Percentiles rank a stretch among this genome's conserved stretches.
phyloP scores from a whole-genome alignment of 371 early-diverging fungal genomes.

The Zychaea mexicana region DNA sequence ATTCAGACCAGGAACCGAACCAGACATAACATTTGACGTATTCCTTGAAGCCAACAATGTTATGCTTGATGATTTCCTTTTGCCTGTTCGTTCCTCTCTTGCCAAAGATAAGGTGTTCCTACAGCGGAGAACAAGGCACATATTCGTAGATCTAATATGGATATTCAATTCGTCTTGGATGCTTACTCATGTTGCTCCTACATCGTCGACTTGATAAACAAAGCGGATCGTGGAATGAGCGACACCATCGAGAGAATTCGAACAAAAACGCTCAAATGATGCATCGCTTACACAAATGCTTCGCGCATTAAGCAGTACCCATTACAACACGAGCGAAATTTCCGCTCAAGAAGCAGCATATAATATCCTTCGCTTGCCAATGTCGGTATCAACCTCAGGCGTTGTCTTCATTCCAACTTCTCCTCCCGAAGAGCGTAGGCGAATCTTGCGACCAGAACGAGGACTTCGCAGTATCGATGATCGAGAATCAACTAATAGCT shows the following conservation, averaged over 20 bases:
- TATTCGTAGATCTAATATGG: not conserved
- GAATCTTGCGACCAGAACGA: not conserved
- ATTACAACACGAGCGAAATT: slow-evolving; percentile 1
- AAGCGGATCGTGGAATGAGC: not conserved
- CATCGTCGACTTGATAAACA: not conserved
- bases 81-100: not conserved
- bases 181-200: not conserved
- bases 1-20: too few species aligned
- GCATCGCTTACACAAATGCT: not conserved
- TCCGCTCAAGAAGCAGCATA: slow-evolving; percentile 3
- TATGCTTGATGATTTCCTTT: not conserved
- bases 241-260: not conserved
- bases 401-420: not conserved
- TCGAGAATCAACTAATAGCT: not conserved
- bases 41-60: not conserved
- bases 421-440: not conserved
- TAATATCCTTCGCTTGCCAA: too few species aligned
- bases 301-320: not conserved
- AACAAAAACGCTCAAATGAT: too few species aligned
- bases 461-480: not conserved
- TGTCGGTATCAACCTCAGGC: not conserved
- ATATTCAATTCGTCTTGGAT: not conserved
- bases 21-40: not conserved
- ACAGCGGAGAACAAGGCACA: not conserved
- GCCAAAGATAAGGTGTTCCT: not conserved